Evolutionary conservation across 2,329 filamentous ascomycete genomes (phyloP).

Genomic region (Thielaviopsis musarum): DNA sequence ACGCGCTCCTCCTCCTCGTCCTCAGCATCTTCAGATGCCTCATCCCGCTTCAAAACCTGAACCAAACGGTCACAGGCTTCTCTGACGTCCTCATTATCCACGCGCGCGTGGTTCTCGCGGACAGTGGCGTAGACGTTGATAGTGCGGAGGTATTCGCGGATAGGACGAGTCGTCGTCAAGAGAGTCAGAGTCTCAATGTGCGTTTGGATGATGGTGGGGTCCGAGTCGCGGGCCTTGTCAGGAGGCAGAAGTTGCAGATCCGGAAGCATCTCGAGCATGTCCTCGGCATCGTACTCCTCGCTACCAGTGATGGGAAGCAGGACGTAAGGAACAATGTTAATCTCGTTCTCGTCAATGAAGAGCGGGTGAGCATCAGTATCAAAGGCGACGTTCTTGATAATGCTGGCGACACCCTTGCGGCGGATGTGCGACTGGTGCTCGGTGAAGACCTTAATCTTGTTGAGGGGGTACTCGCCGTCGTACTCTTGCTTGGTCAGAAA

Average conservation of each 20-base stretch:
- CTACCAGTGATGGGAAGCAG: slow-evolving; percentile 73
- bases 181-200: slow-evolving; percentile 81
- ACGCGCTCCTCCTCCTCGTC: slow-evolving; percentile 26
- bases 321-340: slow-evolving; percentile 76
- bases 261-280: slow-evolving; percentile 70
- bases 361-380: slow-evolving; percentile 55
- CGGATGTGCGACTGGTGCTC: slow-evolving; percentile 72
- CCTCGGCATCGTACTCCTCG: slow-evolving; percentile 78
- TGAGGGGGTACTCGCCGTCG: slow-evolving; percentile 71
- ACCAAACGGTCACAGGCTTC: slow-evolving; percentile 82
- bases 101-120: slow-evolving; percentile 64
- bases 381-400: slow-evolving; percentile 88
- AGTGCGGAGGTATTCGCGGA: slow-evolving; percentile 55
- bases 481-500: slow-evolving; percentile 59
- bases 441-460: slow-evolving; percentile 87
- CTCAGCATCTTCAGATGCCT: slow-evolving; percentile 36
- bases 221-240: slow-evolving; percentile 72
- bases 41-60: slow-evolving; percentile 72
- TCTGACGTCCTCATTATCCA: slow-evolving; percentile 61
- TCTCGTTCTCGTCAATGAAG: slow-evolving; percentile 53
- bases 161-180: slow-evolving; percentile 60
- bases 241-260: slow-evolving; percentile 80
- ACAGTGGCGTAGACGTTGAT: slow-evolving; percentile 81
- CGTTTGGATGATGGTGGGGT: slow-evolving; percentile 61
- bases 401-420: slow-evolving; percentile 84